A percentile compares a stretch with the other conserved stretches of the same genome.
Conservation (phyloP, 306 rosid genomes). For the Dryas drummondii region DNA sequence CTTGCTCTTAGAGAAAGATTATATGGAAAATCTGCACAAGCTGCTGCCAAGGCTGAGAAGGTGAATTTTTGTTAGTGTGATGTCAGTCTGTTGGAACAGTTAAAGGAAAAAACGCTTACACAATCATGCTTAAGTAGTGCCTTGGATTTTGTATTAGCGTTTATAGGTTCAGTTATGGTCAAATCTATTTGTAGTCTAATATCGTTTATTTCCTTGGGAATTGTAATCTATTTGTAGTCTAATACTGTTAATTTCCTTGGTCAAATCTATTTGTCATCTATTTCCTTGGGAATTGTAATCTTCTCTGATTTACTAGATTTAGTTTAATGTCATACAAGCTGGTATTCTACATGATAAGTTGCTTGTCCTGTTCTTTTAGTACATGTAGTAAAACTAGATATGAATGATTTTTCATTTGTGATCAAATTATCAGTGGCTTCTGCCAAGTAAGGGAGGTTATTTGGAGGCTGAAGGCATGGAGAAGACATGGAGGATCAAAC, state of each 20-base stretch:
- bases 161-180: not conserved
- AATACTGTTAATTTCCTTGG: no score
- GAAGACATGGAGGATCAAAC: constrained; percentile 77
- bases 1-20: constrained; percentile 56
- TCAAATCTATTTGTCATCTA: no score
- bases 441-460: constrained; percentile 79
- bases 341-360: not conserved
- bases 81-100: not conserved
- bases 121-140: not conserved
- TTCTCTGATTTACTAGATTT: not conserved
- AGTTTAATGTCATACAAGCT: not conserved
- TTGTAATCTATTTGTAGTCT: no score
- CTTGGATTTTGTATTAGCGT: not conserved
- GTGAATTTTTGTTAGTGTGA: constrained; percentile 30
- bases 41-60: constrained; percentile 80
- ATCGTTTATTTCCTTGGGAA: not conserved
- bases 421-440: constrained; percentile 62
- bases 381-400: not conserved
- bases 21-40: constrained; percentile 64
- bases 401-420: not conserved
- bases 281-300: not conserved
- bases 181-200: not conserved
- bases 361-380: not conserved
- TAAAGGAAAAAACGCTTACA: not conserved
- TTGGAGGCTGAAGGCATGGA: constrained; percentile 85